Percentiles rank a stretch among this genome's conserved stretches.
phyloP scores from a whole-genome alignment of 2,329 filamentous ascomycete species.

The Neospermospora avenae region DNA sequence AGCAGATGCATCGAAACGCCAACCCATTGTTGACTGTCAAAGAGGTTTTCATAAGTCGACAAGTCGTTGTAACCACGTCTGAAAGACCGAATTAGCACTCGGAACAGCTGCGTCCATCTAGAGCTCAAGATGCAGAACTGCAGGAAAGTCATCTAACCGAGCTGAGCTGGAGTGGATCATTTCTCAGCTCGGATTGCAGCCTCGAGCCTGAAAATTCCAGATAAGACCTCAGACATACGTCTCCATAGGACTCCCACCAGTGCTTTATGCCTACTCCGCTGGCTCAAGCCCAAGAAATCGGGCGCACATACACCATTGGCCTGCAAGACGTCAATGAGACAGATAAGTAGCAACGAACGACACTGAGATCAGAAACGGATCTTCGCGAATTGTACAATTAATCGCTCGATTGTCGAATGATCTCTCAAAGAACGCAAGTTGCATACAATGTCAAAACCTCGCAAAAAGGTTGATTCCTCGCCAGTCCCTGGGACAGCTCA shows the following conservation, averaged over 20 bases:
- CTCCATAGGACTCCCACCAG: not conserved
- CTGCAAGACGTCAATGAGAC: not conserved
- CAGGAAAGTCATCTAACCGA: not conserved
- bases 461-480: not conserved
- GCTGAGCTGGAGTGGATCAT: not conserved
- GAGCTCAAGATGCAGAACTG: not conserved
- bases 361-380: not conserved
- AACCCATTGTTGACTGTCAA: too few relatives aligned
- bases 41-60: too few relatives aligned
- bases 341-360: not conserved
- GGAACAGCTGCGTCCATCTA: not conserved
- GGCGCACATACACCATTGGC: constrained; percentile 2
- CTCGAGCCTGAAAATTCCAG: not conserved
- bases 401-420: not conserved
- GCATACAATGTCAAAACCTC: not conserved
- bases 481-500: constrained; percentile 26
- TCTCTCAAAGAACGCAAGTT: not conserved
- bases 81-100: not conserved
- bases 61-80: too few relatives aligned
- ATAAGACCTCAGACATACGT: not conserved
- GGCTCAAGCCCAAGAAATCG: not conserved
- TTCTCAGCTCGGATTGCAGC: not conserved
- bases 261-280: not conserved
- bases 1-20: too few relatives aligned
- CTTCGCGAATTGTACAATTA: not conserved